Base-by-base conservation (phyloP, 2,329 filamentous ascomycete genomes). In the Phyllosticta citrichinensis region DNA sequence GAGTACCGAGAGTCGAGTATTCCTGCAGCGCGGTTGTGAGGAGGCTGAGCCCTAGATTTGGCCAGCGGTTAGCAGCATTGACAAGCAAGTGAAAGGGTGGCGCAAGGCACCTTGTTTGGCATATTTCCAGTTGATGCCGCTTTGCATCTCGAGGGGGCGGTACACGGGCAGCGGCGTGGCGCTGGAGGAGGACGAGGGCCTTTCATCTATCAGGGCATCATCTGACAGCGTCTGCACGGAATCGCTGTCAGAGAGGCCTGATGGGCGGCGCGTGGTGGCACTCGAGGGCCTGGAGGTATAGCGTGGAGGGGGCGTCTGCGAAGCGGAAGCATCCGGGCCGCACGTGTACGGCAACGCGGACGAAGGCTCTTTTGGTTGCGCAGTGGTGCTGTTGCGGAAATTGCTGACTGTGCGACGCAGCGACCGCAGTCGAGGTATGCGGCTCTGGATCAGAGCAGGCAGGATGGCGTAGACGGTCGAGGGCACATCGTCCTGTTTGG, bases 391-490 rank as follows among this genome's bases (percentile, higher is more conserved):
- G 54, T 27, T 47, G 33, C 68, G 67, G 35, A 70, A 65, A 19
- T 68, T 65, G 64, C 62, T 69, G 55, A 74, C 63, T 6, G 73
- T 71, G 33, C 68, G 68, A 61, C 73, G 68, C 52, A 85, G 71
- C 5, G 80, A 82, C 30, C 77, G 76, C 9, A 85, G 73, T 5
- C 75, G 76, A 2, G 79, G 79, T 22, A 84, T 73, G 62, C 79
- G 75, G 40, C 75, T 79, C 66, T 81, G 79, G 5, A 85, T 73
- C 4, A 81, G 75, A 1, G 75, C 73, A 3, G 83, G 82, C 8
- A 85, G 77, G 62, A 84, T 76, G 5, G 77, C 75, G 68, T 81
- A 82, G 17, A 84, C 73, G 62, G 79, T 78, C 22, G 79, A 80
- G 54, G 77, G 62, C 53, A 62, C 55, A 19, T 55, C 60, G 25